A percentile compares a stretch with the other conserved stretches of the same genome.
Evolutionary conservation across 805 yeast species (phyloP).

Genomic region (Candida stauntonica): DNA sequence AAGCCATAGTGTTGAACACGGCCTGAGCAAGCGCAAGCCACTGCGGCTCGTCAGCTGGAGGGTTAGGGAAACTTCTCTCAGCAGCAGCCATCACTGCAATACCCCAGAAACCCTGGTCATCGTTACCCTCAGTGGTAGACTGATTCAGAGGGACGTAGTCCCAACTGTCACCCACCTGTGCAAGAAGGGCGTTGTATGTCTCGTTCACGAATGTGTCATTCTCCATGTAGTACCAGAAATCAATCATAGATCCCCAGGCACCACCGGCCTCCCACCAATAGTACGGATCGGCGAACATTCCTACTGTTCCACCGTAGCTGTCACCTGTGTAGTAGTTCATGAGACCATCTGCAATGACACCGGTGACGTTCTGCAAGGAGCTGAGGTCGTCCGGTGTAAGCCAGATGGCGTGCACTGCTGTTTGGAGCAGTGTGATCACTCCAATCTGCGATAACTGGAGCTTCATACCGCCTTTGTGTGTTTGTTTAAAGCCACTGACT

Average conservation of each 20-base stretch:
- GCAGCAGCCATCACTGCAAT: slow-evolving; percentile 80
- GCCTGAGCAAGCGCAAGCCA: slow-evolving; percentile 84
- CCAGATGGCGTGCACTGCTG: slow-evolving; percentile 18
- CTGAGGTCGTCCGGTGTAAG: slow-evolving; percentile 28
- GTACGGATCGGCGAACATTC: slow-evolving; percentile 69
- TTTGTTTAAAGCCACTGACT: neutral
- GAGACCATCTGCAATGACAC: slow-evolving; percentile 58
- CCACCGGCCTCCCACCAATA: slow-evolving; percentile 95
- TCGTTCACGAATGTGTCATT: slow-evolving; percentile 57
- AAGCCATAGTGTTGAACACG: slow-evolving; percentile 77
- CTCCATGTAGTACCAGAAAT: slow-evolving; percentile 61
- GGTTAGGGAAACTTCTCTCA: slow-evolving; percentile 77
- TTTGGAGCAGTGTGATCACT: slow-evolving; percentile 2
- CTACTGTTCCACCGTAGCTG: slow-evolving; percentile 61
- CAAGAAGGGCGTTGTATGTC: slow-evolving; percentile 53
- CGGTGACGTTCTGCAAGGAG: slow-evolving; percentile 42
- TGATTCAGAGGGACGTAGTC: slow-evolving; percentile 81
- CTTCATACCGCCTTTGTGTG: neutral
- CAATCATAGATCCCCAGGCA: slow-evolving; percentile 55
- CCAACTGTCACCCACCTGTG: slow-evolving; percentile 59
- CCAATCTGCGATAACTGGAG: neutral
- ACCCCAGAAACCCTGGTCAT: slow-evolving; percentile 94
- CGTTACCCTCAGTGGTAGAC: slow-evolving; percentile 83
- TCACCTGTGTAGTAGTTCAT: slow-evolving; percentile 70
- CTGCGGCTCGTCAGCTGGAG: slow-evolving; percentile 50